Conservation (phyloP, 805 yeast genomes). For the Nematodospora valgi region DNA sequence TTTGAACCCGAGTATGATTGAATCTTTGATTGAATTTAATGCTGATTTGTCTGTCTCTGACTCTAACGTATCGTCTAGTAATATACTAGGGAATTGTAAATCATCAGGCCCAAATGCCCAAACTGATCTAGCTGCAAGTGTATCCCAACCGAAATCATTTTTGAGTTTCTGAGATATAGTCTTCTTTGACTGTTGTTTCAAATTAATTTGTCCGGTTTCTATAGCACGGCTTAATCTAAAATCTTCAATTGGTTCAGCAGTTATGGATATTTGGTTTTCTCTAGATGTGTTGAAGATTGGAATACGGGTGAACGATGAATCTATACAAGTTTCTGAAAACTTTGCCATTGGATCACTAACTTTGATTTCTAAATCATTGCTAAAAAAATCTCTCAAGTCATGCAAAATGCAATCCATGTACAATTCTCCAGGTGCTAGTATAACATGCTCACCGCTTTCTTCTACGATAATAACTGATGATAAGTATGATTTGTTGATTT, state of each 20-base stretch:
- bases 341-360: slow-evolving; percentile 81
- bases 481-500: slow-evolving; percentile 58
- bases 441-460: slow-evolving; percentile 82
- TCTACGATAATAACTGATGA: slow-evolving; percentile 71
- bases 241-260: slow-evolving; percentile 70
- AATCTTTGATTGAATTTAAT: slow-evolving; percentile 45
- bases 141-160: slow-evolving; percentile 71
- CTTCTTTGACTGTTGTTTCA: slow-evolving; percentile 22
- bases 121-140: slow-evolving; percentile 74
- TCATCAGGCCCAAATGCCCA: slow-evolving; percentile 66
- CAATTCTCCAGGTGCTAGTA: slow-evolving; percentile 83
- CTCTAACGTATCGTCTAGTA: slow-evolving; percentile 68
- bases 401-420: slow-evolving; percentile 80
- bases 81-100: slow-evolving; percentile 44
- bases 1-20: slow-evolving; percentile 72
- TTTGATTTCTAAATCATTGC: slow-evolving; percentile 62
- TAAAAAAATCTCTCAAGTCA: slow-evolving; percentile 64
- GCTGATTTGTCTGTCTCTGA: slow-evolving; percentile 61
- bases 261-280: slow-evolving; percentile 49
- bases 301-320: slow-evolving; percentile 66
- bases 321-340: slow-evolving; percentile 74
- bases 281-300: slow-evolving; percentile 50
- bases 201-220: slow-evolving; percentile 43
- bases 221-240: slow-evolving; percentile 51
- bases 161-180: slow-evolving; percentile 53